Evolutionary conservation across 2,329 filamentous ascomycete species (phyloP).

Genomic region (Lithohypha guttulata): DNA sequence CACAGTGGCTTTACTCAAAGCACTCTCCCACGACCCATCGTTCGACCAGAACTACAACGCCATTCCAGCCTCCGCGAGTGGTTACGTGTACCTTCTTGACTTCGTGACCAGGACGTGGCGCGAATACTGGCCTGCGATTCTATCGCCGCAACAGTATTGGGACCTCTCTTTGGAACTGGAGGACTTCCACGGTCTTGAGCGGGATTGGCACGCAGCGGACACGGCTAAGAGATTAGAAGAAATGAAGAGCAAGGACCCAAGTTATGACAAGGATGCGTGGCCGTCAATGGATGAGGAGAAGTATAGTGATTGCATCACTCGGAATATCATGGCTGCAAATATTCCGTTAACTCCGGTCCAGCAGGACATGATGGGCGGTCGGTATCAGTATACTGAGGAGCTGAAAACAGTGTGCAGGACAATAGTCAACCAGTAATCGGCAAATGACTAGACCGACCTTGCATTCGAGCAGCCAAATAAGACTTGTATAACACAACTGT

Average conservation of each 20-base stretch:
- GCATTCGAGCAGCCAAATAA: too few relatives aligned
- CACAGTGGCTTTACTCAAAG: not conserved
- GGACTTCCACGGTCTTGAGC: not conserved
- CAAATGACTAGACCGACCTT: too few relatives aligned
- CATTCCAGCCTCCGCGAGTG: not conserved
- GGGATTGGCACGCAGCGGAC: not conserved
- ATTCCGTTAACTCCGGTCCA: not conserved
- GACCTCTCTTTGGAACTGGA: constrained; percentile 1
- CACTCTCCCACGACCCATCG: not conserved
- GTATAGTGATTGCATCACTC: constrained; percentile 1
- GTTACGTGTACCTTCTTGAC: not conserved
- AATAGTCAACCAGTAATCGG: too few relatives aligned
- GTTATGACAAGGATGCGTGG: constrained; percentile 4
- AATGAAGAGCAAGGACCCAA: not conserved
- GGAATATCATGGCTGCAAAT: constrained; percentile 2
- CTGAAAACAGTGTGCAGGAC: not conserved
- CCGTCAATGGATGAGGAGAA: not conserved
- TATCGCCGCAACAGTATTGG: not conserved
- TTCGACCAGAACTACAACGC: not conserved
- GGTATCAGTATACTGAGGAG: not conserved
- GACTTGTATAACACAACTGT: too few relatives aligned
- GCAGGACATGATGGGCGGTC: constrained; percentile 1
- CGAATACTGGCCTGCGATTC: not conserved
- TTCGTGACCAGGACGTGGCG: constrained; percentile 1
- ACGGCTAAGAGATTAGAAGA: constrained; percentile 1